A percentile compares a stretch with the other conserved stretches of the same genome.
Evolutionary conservation across 768 basidiomycete genomes (phyloP).

Genomic region (Pulveroboletus sp.): DNA sequence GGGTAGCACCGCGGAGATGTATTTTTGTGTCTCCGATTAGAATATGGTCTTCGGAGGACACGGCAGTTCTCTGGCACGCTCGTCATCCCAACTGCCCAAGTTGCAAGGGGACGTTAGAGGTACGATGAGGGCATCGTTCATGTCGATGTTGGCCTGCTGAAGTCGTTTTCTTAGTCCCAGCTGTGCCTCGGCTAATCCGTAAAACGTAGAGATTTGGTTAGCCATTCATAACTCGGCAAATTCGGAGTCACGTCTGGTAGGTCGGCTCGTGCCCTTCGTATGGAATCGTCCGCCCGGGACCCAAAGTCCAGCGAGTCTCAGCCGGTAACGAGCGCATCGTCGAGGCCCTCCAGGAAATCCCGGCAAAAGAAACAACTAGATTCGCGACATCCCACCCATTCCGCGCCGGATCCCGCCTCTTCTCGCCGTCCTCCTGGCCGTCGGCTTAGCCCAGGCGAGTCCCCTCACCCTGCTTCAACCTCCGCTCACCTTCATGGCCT

Average conservation of each 20-base stretch:
- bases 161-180: constrained; percentile 4
- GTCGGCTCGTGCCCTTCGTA: constrained; percentile 30
- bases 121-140: constrained; percentile 11
- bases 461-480: constrained; percentile 6
- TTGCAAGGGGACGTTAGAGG: constrained; percentile 13
- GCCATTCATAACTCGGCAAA: constrained; percentile 27
- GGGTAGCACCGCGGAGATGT: constrained; percentile 17
- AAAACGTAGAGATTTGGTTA: constrained; percentile 10
- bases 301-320: constrained; percentile 36
- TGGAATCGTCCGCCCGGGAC: constrained; percentile 50
- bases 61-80: constrained; percentile 28
- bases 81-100: constrained; percentile 11
- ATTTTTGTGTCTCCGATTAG: constrained; percentile 22
- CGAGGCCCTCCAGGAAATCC: constrained; percentile 40
- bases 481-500: constrained; percentile 6
- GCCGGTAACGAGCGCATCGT: constrained; percentile 37
- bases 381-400: constrained; percentile 16
- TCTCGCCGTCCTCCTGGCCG: constrained; percentile 26
- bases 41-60: constrained; percentile 16
- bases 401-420: constrained; percentile 19
- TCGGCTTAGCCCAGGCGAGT: constrained; percentile 24
- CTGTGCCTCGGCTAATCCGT: constrained; percentile 3
- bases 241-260: constrained; percentile 25
- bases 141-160: constrained; percentile 12
- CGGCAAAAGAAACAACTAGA: constrained; percentile 51